Base-by-base conservation (phyloP, 768 basidiomycete genomes). In the Lactifluus subvellereus region DNA sequence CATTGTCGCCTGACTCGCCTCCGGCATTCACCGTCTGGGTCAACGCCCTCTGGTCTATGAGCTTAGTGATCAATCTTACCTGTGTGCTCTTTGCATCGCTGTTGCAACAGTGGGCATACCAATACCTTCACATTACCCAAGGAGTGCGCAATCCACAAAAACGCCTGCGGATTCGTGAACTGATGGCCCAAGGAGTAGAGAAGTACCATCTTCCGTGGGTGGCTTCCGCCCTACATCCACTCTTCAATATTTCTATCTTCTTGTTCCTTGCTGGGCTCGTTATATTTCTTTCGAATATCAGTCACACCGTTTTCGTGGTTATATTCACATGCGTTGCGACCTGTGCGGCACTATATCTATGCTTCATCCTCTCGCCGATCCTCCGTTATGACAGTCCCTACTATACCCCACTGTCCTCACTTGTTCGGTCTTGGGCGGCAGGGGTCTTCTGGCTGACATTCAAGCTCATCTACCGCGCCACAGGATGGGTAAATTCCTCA, bases 61-160 rank as follows among this genome's bases (percentile, higher is more conserved):
- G 60, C 50, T 32, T 61, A 8, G 47, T 61, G 13, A 27, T 61
- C 32, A 61, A 43, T 16, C 54, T 61, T 1, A 1, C 37, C 13
- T 49, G 35, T 1, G 37, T 47, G 16, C 45, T 61, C 13, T 40
- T 55, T 20, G 60, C 53, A 2, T 55, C 60, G 27, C 18, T 61
- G 27, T 18, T 61, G 9, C 60, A 61, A 55, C 53, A 55, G 10
- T 61, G 60, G 60, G 27, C 22, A 27, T 47, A 54, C 30, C 27
- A 11, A 55, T 61, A 61, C 54, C 8, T 49, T 22, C 37, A 33
- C 14, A 54, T 49, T 2, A 49, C 54, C 3, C 60, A 61, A 13
- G 22, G 27, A 10, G 37, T n/a, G 18, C 33, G 37, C 30, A 49
- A 35, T 10, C 60, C 60, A 4, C 54, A 55, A 11, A 48, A 27